A percentile compares a stretch with the other conserved stretches of the same genome.
Evolutionary conservation across 306 rosid species (phyloP).

Genomic region (Cucurbita moschata): DNA sequence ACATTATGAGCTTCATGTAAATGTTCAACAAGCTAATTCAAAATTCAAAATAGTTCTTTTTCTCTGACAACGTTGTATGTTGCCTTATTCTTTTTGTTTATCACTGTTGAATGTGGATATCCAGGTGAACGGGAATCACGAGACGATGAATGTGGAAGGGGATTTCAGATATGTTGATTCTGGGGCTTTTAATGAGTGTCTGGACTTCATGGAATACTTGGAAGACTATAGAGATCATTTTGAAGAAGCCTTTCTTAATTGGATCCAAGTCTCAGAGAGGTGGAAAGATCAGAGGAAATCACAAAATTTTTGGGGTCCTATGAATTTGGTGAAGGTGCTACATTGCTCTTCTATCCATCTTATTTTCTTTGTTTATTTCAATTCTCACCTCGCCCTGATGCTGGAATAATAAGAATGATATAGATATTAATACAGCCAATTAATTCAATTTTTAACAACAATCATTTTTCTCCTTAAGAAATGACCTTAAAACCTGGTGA

Average conservation of each 20-base stretch:
- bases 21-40: not conserved
- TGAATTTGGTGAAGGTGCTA: slow-evolving; percentile 78
- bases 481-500: not conserved
- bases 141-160: slow-evolving; percentile 93
- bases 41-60: not conserved
- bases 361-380: not conserved
- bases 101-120: slow-evolving; percentile 1
- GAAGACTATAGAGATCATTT: slow-evolving; percentile 35
- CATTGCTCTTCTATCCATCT: slow-evolving; percentile 7
- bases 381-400: not conserved
- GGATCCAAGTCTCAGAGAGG: slow-evolving; percentile 53
- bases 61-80: not conserved
- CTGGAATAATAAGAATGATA: not conserved
- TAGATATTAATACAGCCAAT: not conserved
- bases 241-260: slow-evolving; percentile 55
- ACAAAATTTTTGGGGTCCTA: slow-evolving; percentile 54
- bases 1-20: not conserved
- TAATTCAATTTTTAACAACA: not conserved
- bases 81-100: not conserved
- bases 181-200: slow-evolving; percentile 76
- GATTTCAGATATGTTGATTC: slow-evolving; percentile 73
- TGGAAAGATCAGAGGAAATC: slow-evolving; percentile 37
- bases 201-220: slow-evolving; percentile 60
- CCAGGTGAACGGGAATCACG: slow-evolving; percentile 87
- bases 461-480: not conserved